Conservation (phyloP, 2,329 filamentous ascomycete genomes). For the Colletotrichum sp. region DNA sequence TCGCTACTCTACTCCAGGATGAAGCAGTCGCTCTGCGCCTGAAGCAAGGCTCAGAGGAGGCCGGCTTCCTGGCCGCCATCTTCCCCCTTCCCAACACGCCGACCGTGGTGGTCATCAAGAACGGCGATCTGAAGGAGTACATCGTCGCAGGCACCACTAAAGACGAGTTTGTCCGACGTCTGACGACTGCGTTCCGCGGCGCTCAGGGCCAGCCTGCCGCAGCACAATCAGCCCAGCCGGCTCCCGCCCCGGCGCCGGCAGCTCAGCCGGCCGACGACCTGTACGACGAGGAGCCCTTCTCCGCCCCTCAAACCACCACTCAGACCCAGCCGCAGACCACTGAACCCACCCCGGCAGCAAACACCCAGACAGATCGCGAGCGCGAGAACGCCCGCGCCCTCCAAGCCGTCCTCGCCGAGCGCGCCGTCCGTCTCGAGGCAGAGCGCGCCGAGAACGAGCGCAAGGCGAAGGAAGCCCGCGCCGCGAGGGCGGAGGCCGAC, state of each 20-base stretch:
- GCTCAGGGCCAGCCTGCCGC: background rate
- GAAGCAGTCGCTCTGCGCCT: conserved; percentile 76
- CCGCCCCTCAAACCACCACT: background rate
- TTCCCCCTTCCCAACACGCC: conserved; percentile 83
- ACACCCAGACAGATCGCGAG: conserved; percentile 22
- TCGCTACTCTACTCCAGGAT: background rate
- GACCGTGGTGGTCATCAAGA: conserved; percentile 79
- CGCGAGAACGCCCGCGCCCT: conserved; percentile 23
- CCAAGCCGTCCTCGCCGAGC: conserved; percentile 53
- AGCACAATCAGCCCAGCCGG: background rate
- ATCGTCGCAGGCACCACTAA: conserved; percentile 68
- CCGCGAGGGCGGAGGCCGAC: conserved; percentile 46
- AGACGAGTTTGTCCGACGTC: conserved; percentile 68
- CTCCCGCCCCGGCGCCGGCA: background rate
- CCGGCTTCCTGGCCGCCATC: conserved; percentile 80
- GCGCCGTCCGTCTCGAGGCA: conserved; percentile 48
- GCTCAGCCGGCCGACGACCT: background rate
- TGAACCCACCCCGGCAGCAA: conserved; percentile 3
- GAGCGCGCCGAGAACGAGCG: conserved; percentile 49
- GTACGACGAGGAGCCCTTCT: background rate
- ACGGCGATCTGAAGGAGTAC: conserved; percentile 80
- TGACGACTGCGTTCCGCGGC: conserved; percentile 43
- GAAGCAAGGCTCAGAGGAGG: conserved; percentile 76
- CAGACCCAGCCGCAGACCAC: background rate
- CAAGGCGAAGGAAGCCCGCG: conserved; percentile 55